These are phyloP conservation scores for Tuber calosporum DNA, from an alignment of 495 filamentous ascomycete genomes.

Conservation along the genomic window DNA sequence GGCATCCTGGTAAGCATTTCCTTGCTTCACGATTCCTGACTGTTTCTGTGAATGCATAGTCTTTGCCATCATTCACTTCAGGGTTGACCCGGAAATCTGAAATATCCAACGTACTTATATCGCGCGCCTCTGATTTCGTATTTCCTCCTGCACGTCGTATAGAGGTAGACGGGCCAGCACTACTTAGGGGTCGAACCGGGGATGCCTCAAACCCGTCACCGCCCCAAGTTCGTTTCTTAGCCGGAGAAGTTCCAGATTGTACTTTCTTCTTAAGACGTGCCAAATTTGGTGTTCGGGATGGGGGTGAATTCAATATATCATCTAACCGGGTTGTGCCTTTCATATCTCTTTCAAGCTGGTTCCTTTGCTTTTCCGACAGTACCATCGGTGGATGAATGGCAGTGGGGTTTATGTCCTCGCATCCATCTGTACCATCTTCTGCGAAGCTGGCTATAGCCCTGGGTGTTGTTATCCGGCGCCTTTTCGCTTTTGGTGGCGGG, in stretches of 20 bases:
- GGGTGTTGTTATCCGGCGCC: slow-evolving; percentile 9
- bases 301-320: slow-evolving; percentile 28
- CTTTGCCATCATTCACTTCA: slow-evolving; percentile 59
- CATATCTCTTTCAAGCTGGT: slow-evolving; percentile 15
- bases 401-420: slow-evolving; percentile 6
- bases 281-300: slow-evolving; percentile 30
- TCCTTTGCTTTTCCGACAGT: slow-evolving; percentile 17
- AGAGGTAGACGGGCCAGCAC: background rate
- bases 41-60: slow-evolving; percentile 67
- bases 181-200: background rate
- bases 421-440: slow-evolving; percentile 30
- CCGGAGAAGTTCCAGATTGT: slow-evolving; percentile 23
- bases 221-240: slow-evolving; percentile 14
- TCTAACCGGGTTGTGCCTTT: slow-evolving; percentile 23
- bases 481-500: background rate
- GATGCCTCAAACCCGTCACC: slow-evolving; percentile 5
- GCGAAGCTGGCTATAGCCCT: slow-evolving; percentile 23
- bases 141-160: background rate
- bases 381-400: slow-evolving; percentile 15
- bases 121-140: slow-evolving; percentile 1
- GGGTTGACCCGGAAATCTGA: slow-evolving; percentile 83
- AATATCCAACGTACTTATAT: slow-evolving; percentile 25
- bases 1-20: slow-evolving; percentile 73
- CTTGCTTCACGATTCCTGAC: slow-evolving; percentile 66
- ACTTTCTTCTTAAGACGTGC: slow-evolving; percentile 18